phyloP scores from a whole-genome alignment of 371 early-diverging fungal genomes.

The Rhizopus stolonifer region DNA sequence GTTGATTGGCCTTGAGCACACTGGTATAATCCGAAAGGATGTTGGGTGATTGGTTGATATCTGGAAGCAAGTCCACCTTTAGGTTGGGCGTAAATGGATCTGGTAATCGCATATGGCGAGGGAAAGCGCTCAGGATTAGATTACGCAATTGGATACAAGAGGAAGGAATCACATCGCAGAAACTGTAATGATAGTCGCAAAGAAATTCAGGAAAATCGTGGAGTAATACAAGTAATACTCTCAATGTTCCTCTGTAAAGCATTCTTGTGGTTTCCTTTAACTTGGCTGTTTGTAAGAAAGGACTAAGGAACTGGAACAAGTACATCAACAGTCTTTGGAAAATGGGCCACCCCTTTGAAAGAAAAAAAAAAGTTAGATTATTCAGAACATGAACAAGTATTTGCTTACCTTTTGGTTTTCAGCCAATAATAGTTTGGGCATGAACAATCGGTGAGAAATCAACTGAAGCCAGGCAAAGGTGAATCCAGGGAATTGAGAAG shows the following conservation, averaged over 20 bases:
- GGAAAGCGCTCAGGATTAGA: conserved; percentile 93
- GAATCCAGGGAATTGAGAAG: conserved; percentile 91
- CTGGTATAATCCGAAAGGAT: conserved; percentile 83
- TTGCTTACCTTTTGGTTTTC: conserved; percentile 64
- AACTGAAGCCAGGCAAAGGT: conserved; percentile 96
- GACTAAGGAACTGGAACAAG: conserved; percentile 83
- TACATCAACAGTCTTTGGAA: conserved; percentile 81
- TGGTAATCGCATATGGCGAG: conserved; percentile 93
- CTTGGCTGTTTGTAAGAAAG: conserved; percentile 74
- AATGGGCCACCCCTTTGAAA: conserved; percentile 78
- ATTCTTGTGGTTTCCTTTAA: conserved; percentile 75
- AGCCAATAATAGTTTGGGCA: conserved; percentile 82
- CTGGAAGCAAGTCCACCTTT: conserved; percentile 88
- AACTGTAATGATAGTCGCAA: conserved; percentile 88
- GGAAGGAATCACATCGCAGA: conserved; percentile 92
- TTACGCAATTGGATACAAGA: conserved; percentile 94
- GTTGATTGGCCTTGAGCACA: conserved; percentile 47
- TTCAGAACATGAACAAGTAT: not conserved
- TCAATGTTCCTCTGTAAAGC: conserved; percentile 87
- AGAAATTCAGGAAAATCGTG: conserved; percentile 98
- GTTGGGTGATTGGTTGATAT: conserved; percentile 80
- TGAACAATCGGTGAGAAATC: conserved; percentile 88
- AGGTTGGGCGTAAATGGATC: conserved; percentile 96
- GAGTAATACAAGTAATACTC: conserved; percentile 89
- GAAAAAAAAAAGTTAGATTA: not conserved